Evolutionary conservation across 345 rosid genomes (phyloP).

Genomic region (Aethionema arabicum): DNA sequence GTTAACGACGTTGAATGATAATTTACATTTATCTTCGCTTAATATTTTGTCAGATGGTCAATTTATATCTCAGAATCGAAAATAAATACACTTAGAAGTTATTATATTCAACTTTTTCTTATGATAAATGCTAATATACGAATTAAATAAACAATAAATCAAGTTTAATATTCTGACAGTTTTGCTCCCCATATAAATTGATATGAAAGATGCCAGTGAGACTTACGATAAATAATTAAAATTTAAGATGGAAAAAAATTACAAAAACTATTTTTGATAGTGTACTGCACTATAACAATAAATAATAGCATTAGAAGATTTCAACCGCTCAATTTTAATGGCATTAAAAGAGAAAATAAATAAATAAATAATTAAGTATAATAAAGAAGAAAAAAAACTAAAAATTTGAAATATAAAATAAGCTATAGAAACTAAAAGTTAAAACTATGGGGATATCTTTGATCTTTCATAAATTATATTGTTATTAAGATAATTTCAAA

Average conservation of each 20-base stretch:
- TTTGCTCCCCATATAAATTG: slow-evolving; percentile 31
- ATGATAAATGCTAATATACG: neutral
- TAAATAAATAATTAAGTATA: slow-evolving; percentile 19
- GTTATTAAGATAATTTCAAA: too few relatives aligned
- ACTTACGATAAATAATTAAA: neutral
- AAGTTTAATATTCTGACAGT: slow-evolving; percentile 26
- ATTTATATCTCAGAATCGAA: too few relatives aligned
- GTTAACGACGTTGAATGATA: too few relatives aligned
- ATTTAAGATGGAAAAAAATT: slow-evolving; percentile 13
- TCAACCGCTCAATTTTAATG: slow-evolving; percentile 36
- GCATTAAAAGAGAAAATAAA: slow-evolving; percentile 34
- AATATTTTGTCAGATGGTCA: too few relatives aligned
- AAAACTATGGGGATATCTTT: too few relatives aligned
- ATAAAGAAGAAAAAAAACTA: slow-evolving; percentile 9
- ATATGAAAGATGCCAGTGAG: slow-evolving; percentile 30
- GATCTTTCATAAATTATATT: too few relatives aligned
- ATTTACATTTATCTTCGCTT: too few relatives aligned
- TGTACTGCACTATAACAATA: slow-evolving; percentile 32
- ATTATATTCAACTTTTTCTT: neutral
- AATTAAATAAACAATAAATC: slow-evolving; percentile 2
- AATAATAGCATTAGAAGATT: slow-evolving; percentile 33
- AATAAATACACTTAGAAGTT: too few relatives aligned
- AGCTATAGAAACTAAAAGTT: too few relatives aligned
- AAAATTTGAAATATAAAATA: slow-evolving; percentile 15
- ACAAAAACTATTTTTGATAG: slow-evolving; percentile 19